Conservation (phyloP, 2,329 filamentous ascomycete species). For the Trichoderma sp. region DNA sequence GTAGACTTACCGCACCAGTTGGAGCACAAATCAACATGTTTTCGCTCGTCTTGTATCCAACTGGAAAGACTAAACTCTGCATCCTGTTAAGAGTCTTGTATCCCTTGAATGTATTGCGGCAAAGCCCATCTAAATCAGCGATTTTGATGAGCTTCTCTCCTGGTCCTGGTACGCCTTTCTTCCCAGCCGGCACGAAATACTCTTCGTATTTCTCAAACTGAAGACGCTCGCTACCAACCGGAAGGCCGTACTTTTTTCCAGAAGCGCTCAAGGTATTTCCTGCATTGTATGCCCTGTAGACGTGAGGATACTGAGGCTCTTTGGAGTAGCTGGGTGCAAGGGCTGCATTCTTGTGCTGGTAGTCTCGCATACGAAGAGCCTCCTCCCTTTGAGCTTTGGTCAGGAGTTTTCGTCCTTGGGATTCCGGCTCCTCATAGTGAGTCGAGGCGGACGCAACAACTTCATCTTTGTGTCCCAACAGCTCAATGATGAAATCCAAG, state of each 20-base stretch:
- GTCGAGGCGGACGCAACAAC: conserved; percentile 52
- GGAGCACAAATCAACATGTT: conserved; percentile 99
- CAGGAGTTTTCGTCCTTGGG: conserved; percentile 54
- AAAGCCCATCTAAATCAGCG: conserved; percentile 80
- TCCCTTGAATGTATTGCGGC: conserved; percentile 84
- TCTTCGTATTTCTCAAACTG: conserved; percentile 83
- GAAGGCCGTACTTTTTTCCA: conserved; percentile 80
- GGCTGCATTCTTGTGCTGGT: conserved; percentile 74
- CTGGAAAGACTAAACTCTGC: conserved; percentile 94
- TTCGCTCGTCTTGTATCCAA: conserved; percentile 92
- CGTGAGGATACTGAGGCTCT: conserved; percentile 82
- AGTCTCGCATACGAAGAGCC: conserved; percentile 70
- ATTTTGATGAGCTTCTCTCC: conserved; percentile 77
- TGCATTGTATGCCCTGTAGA: conserved; percentile 79
- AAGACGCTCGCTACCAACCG: conserved; percentile 66
- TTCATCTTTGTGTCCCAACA: conserved; percentile 73
- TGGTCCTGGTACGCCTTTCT: conserved; percentile 68
- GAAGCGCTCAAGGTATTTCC: conserved; percentile 79
- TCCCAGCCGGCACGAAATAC: conserved; percentile 77
- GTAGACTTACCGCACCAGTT: conserved; percentile 72
- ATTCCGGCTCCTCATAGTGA: conserved; percentile 33
- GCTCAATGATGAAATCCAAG: conserved; percentile 84
- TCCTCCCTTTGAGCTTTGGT: conserved; percentile 76
- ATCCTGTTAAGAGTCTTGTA: conserved; percentile 95
- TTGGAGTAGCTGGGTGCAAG: conserved; percentile 69